Evolutionary conservation across 2,329 filamentous ascomycete species (phyloP).

Genomic region (Phaeoacremonium minimum): DNA sequence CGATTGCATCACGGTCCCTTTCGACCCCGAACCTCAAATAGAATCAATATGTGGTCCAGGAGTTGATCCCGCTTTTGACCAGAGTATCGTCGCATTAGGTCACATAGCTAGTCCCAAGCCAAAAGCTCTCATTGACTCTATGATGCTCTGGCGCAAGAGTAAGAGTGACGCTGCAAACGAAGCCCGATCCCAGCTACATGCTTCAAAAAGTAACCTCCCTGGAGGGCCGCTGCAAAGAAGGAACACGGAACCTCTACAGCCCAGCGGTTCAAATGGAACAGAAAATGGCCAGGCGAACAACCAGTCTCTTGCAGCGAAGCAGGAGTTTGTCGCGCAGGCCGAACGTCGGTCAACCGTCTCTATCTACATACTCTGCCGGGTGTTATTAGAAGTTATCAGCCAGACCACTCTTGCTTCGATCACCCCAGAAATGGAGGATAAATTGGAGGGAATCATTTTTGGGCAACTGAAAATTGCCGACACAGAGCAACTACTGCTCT

Average conservation of each 20-base stretch:
- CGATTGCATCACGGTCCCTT: conserved; percentile 74
- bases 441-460: conserved; percentile 93
- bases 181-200: conserved; percentile 55
- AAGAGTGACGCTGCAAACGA: conserved; percentile 86
- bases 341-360: conserved; percentile 91
- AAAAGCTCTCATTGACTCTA: conserved; percentile 90
- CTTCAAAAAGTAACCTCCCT: conserved; percentile 35
- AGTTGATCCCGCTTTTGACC: conserved; percentile 84
- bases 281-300: conserved; percentile 27
- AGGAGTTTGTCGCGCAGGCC: conserved; percentile 72
- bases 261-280: conserved; percentile 18
- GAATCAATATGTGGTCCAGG: conserved; percentile 89
- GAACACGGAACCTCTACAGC: conserved; percentile 68
- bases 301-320: conserved; percentile 43
- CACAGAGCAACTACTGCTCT: conserved; percentile 71
- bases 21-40: conserved; percentile 77
- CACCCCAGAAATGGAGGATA: conserved; percentile 87
- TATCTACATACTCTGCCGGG: conserved; percentile 91
- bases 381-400: conserved; percentile 88
- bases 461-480: conserved; percentile 89
- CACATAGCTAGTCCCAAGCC: conserved; percentile 94
- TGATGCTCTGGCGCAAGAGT: conserved; percentile 96
- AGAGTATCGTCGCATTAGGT: conserved; percentile 86
- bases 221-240: conserved; percentile 55
- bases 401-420: conserved; percentile 82